phyloP scores from a whole-genome alignment of 2,329 filamentous ascomycete genomes.

The Botrytis elliptica region DNA sequence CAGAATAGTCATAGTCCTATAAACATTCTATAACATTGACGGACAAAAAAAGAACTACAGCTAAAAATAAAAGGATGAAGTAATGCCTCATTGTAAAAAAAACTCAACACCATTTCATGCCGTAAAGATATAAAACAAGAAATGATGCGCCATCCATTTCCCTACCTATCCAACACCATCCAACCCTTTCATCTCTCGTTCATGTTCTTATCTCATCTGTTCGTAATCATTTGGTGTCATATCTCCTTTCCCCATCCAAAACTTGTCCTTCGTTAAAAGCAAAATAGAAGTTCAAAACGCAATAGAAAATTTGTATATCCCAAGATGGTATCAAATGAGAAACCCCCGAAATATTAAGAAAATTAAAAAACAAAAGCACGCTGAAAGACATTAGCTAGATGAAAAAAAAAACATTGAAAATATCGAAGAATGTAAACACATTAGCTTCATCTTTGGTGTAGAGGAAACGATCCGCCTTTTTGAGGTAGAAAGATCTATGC shows the following conservation, averaged over 20 bases:
- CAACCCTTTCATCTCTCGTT: not conserved
- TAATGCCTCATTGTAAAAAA: not conserved
- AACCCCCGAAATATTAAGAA: not conserved
- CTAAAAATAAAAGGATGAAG: slow-evolving; percentile 2
- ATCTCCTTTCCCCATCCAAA: not conserved
- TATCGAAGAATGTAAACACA: not conserved
- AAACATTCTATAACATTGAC: slow-evolving; percentile 13
- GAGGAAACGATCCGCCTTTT: slow-evolving; percentile 34
- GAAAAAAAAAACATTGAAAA: not conserved
- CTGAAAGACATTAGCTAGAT: slow-evolving; percentile 6
- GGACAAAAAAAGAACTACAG: not conserved
- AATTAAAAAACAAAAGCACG: not conserved
- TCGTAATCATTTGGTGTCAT: slow-evolving; percentile 11
- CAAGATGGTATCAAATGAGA: slow-evolving; percentile 19
- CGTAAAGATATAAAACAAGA: slow-evolving; percentile 11
- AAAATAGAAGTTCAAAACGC: not conserved
- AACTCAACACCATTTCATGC: slow-evolving; percentile 9
- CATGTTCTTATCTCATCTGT: slow-evolving; percentile 13
- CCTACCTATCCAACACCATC: not conserved
- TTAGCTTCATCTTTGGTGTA: slow-evolving; percentile 23
- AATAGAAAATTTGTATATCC: slow-evolving; percentile 12
- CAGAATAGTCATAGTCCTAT: not conserved
- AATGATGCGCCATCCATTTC: slow-evolving; percentile 13
- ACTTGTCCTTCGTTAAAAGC: not conserved
- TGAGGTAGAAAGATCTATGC: slow-evolving; percentile 46